A percentile compares a stretch with the other conserved stretches of the same genome.
These are phyloP conservation scores for Chenopodium quinoa DNA, from an alignment of 148 eudicot genomes.

Conservation along the genomic window DNA sequence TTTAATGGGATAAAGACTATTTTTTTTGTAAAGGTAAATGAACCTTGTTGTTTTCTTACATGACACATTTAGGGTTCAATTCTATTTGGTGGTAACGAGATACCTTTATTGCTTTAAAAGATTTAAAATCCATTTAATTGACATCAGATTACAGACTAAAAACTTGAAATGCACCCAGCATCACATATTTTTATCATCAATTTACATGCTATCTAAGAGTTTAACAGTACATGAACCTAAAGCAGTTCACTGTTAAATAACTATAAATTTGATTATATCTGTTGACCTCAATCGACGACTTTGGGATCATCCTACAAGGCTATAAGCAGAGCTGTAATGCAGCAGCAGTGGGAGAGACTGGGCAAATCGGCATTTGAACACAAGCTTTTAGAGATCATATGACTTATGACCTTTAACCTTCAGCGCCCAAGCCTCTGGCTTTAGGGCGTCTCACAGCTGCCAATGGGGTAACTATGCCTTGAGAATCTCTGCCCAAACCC, in stretches of 20 bases:
- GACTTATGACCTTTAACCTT: conserved; percentile 24
- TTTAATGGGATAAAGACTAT: too few relatives aligned
- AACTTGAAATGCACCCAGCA: background rate
- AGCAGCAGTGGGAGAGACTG: conserved; percentile 1
- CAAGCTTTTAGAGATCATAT: background rate
- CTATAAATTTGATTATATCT: background rate
- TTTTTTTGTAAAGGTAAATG: too few relatives aligned
- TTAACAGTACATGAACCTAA: background rate
- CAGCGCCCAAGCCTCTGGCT: conserved; percentile 83
- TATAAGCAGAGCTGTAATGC: background rate
- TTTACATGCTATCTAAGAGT: background rate
- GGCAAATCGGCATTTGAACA: conserved; percentile 4
- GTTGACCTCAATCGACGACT: background rate
- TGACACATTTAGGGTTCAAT: too few relatives aligned
- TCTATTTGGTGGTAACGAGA: background rate
- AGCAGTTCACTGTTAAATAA: background rate
- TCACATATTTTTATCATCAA: background rate
- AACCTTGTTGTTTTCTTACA: too few relatives aligned
- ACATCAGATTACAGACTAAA: background rate
- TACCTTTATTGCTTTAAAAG: background rate
- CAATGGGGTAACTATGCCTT: conserved; percentile 79
- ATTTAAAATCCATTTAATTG: background rate
- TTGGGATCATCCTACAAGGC: conserved; percentile 6
- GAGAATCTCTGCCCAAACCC: conserved; percentile 83
- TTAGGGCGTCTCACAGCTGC: conserved; percentile 77